phyloP scores from a whole-genome alignment of 139 green algal genomes.

The Chlorella sp. region DNA sequence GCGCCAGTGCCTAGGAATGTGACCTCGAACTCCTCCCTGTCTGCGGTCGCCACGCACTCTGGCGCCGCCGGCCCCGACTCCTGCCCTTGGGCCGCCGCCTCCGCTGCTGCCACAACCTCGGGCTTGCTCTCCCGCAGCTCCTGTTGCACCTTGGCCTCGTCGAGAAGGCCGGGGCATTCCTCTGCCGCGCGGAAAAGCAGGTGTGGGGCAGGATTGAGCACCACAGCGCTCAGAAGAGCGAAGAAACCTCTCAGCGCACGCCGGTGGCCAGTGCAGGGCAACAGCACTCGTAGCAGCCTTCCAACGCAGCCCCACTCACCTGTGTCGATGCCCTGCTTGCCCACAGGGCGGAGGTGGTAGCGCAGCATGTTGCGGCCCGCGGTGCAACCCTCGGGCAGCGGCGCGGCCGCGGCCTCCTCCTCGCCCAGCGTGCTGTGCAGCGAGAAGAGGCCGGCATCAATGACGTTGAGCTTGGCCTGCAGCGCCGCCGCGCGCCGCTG shows the following conservation, averaged over 20 bases:
- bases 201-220: background rate
- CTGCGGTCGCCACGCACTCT: slow-evolving; percentile 2
- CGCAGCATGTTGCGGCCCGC: slow-evolving; percentile 53
- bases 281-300: background rate
- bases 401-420: background rate
- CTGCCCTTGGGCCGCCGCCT: background rate
- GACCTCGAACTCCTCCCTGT: slow-evolving; percentile 44
- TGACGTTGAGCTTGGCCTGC: slow-evolving; percentile 70
- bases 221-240: background rate
- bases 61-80: slow-evolving; percentile 1
- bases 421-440: too few relatives aligned
- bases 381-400: slow-evolving; percentile 1
- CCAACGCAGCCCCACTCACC: background rate
- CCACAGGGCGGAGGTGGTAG: slow-evolving; percentile 54
- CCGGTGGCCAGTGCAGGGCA: background rate
- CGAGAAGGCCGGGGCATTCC: slow-evolving; percentile 14
- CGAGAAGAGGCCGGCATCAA: slow-evolving; percentile 75
- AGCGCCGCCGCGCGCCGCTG: slow-evolving; percentile 38
- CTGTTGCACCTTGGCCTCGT: slow-evolving; percentile 22
- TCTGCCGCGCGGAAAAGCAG: background rate
- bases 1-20: slow-evolving; percentile 69
- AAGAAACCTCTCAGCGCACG: background rate
- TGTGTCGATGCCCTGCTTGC: slow-evolving; percentile 47
- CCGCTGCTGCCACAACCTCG: slow-evolving; percentile 7
- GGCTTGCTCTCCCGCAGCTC: slow-evolving; percentile 27